Evolutionary conservation across 805 yeast species (phyloP).

Genomic region (Candida silvicultrix): DNA sequence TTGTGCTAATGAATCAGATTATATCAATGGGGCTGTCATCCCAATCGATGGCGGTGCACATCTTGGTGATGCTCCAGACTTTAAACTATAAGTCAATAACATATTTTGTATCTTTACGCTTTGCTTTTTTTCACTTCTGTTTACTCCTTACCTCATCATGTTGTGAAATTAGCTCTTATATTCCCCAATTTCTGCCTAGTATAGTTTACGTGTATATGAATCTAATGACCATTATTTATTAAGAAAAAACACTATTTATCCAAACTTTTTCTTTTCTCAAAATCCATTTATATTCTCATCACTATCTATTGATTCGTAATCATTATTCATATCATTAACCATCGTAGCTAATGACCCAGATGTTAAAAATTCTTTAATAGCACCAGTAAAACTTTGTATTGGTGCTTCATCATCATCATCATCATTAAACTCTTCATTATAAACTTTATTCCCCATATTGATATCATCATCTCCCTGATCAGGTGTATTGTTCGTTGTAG

Average conservation of each 20-base stretch:
- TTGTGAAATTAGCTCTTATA: too few species aligned
- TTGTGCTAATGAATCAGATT: conserved; percentile 48
- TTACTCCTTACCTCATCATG: too few species aligned
- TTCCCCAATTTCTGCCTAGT: too few species aligned
- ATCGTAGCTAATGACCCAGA: conserved; percentile 4
- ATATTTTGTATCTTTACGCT: background rate
- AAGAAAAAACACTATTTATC: too few species aligned
- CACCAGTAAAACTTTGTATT: conserved; percentile 8
- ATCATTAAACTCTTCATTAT: background rate
- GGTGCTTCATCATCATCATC: conserved; percentile 1
- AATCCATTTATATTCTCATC: conserved; percentile 14
- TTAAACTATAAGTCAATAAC: conserved; percentile 2
- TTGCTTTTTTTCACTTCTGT: too few species aligned
- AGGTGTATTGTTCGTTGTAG: background rate
- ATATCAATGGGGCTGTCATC: conserved; percentile 59
- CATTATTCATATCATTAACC: conserved; percentile 2
- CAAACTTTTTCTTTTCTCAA: too few species aligned
- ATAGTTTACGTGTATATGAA: background rate
- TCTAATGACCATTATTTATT: background rate
- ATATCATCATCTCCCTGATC: conserved; percentile 5
- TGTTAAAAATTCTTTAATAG: conserved; percentile 13
- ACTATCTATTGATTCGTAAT: conserved; percentile 5
- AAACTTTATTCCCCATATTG: background rate
- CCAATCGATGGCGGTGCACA: conserved; percentile 70
- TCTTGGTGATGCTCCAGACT: conserved; percentile 25